Evolutionary conservation across 1,284 basidiomycete genomes (phyloP).

Genomic region (Malassezia obtusa): DNA sequence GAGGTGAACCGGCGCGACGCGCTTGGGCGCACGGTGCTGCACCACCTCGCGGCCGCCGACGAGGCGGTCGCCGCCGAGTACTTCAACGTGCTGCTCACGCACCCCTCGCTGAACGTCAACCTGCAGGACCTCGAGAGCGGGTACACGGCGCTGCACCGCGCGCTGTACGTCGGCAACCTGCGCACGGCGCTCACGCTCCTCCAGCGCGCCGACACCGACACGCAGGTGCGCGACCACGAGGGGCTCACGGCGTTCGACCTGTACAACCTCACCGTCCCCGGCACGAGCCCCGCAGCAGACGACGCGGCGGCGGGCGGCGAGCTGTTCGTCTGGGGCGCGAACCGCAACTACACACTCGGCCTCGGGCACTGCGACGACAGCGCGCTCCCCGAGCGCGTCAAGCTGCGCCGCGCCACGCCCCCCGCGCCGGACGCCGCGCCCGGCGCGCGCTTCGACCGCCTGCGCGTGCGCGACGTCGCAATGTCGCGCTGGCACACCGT

Average conservation of each 20-base stretch:
- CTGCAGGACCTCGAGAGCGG: constrained; percentile 57
- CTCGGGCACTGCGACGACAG: constrained; percentile 72
- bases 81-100: constrained; percentile 66
- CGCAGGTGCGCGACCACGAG: constrained; percentile 69
- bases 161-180: constrained; percentile 77
- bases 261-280: constrained; percentile 58
- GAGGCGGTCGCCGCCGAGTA: constrained; percentile 63
- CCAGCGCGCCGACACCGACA: constrained; percentile 65
- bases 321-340: constrained; percentile 83
- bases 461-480: constrained; percentile 32
- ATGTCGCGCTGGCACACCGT: constrained; percentile 42
- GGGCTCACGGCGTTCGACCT: constrained; percentile 88
- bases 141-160: constrained; percentile 86
- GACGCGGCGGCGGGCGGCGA: constrained; percentile 48
- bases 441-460: constrained; percentile 33
- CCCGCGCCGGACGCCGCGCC: constrained; percentile 9
- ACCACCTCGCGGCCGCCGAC: constrained; percentile 63
- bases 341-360: constrained; percentile 61
- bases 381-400: constrained; percentile 66
- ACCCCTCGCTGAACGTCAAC: constrained; percentile 72
- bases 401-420: constrained; percentile 48
- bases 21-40: constrained; percentile 69
- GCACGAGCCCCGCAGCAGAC: constrained; percentile 28
- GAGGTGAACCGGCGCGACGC: constrained; percentile 67
- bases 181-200: constrained; percentile 66